A percentile compares a stretch with the other conserved stretches of the same genome.
phyloP scores from a whole-genome alignment of 1,139 yeast species.

The Fermentozyma sake region DNA sequence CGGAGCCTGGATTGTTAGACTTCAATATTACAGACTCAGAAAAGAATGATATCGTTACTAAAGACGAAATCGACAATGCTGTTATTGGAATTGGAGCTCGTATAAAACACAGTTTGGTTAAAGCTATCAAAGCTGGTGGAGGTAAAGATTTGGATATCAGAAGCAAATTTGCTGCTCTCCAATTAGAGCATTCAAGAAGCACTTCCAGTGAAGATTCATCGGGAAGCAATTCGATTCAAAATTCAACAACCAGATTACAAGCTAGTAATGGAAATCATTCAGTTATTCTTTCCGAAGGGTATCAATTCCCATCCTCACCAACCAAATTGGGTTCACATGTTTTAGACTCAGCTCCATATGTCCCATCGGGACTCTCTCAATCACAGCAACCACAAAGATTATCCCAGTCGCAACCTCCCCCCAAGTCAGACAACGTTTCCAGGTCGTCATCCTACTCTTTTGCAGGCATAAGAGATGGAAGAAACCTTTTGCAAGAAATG shows the following conservation, averaged over 20 bases:
- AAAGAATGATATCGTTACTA: slow-evolving; percentile 42
- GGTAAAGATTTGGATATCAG: slow-evolving; percentile 25
- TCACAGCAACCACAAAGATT: slow-evolving; percentile 3
- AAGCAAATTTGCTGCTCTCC: slow-evolving; percentile 21
- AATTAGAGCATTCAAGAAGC: slow-evolving; percentile 25
- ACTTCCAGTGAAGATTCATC: slow-evolving; percentile 35
- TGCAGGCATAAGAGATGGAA: slow-evolving; percentile 32
- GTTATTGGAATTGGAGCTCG: slow-evolving; percentile 74
- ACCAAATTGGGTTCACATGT: slow-evolving; percentile 21
- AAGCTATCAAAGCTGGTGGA: slow-evolving; percentile 41
- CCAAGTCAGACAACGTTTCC: background rate
- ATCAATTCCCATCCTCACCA: slow-evolving; percentile 16
- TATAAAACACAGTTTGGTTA: slow-evolving; percentile 55
- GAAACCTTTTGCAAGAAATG: slow-evolving; percentile 30
- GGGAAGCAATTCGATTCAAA: slow-evolving; percentile 11
- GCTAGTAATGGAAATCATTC: slow-evolving; percentile 20
- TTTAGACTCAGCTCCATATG: slow-evolving; percentile 13
- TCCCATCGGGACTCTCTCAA: slow-evolving; percentile 7
- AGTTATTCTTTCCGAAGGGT: slow-evolving; percentile 34
- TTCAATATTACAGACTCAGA: slow-evolving; percentile 7
- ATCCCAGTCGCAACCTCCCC: slow-evolving; percentile 1
- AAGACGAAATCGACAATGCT: slow-evolving; percentile 70
- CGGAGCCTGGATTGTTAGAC: slow-evolving; percentile 11
- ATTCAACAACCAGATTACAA: slow-evolving; percentile 12
- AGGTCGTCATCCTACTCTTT: slow-evolving; percentile 22